phyloP scores from a whole-genome alignment of 768 basidiomycete genomes.

The Pleurotus citrinopileatus region DNA sequence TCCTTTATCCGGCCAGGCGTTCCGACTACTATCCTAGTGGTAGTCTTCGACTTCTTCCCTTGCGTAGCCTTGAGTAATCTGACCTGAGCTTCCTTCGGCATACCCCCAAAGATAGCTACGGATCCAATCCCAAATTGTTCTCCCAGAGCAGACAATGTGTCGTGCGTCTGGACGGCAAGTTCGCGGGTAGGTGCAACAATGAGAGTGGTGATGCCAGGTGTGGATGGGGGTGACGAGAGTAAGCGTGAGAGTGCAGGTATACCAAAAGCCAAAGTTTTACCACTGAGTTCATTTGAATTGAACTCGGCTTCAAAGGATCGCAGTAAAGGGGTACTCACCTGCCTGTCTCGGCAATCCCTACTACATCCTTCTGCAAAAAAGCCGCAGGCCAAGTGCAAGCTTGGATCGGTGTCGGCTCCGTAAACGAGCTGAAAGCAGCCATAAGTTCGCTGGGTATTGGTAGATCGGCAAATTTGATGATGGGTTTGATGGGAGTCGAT shows the following conservation, averaged over 20 bases:
- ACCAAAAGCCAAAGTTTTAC: constrained; percentile 96
- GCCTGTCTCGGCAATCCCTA: constrained; percentile 97
- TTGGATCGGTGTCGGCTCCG: constrained; percentile 93
- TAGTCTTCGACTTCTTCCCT: constrained; percentile 25
- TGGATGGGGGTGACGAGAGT: constrained; percentile 33
- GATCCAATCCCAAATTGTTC: constrained; percentile 72
- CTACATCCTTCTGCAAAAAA: constrained; percentile 78
- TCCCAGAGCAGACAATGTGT: constrained; percentile 72
- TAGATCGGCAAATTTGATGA: constrained; percentile 74
- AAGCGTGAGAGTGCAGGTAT: constrained; percentile 82
- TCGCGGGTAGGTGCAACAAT: constrained; percentile 95
- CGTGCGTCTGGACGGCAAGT: constrained; percentile 93
- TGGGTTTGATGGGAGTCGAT: constrained; percentile 48
- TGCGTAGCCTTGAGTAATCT: constrained; percentile 57
- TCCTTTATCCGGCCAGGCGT: constrained; percentile 95
- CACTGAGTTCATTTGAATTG: constrained; percentile 43
- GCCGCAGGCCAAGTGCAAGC: constrained; percentile 93
- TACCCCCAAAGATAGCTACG: constrained; percentile 94
- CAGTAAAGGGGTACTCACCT: constrained; percentile 49
- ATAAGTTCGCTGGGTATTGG: constrained; percentile 61
- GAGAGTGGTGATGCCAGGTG: constrained; percentile 55
- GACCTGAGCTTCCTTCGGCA: constrained; percentile 82
- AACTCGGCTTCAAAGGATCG: not conserved
- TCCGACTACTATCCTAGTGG: constrained; percentile 83
- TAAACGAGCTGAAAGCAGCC: constrained; percentile 65